Conservation (phyloP, 805 yeast species). For the Candida manassasensis region DNA sequence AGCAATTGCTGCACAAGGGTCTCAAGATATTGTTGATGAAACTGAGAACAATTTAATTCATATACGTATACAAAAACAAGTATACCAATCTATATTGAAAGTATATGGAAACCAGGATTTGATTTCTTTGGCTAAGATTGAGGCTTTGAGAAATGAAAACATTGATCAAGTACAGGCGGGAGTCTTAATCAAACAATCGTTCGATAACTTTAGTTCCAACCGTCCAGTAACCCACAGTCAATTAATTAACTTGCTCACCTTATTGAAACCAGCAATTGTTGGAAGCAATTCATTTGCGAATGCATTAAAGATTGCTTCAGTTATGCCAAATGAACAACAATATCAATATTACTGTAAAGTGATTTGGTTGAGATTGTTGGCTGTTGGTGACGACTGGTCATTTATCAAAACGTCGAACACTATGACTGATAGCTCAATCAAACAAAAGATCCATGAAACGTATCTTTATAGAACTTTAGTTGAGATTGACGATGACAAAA, state of each 20-base stretch:
- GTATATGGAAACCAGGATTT: slow-evolving; percentile 9
- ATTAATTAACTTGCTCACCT: slow-evolving; percentile 49
- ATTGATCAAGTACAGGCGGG: slow-evolving; percentile 2
- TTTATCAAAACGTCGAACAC: slow-evolving; percentile 31
- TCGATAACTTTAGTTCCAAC: slow-evolving; percentile 3
- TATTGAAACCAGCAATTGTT: slow-evolving; percentile 29
- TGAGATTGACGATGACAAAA: slow-evolving; percentile 16
- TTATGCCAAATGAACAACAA: slow-evolving; percentile 23
- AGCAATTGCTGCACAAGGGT: slow-evolving; percentile 36
- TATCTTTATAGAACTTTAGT: slow-evolving; percentile 40
- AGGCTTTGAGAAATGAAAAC: not conserved
- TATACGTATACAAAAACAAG: slow-evolving; percentile 45
- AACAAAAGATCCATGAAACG: slow-evolving; percentile 37
- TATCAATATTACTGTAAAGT: slow-evolving; percentile 18
- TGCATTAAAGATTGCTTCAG: slow-evolving; percentile 50
- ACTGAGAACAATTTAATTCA: slow-evolving; percentile 49
- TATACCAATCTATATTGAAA: slow-evolving; percentile 18
- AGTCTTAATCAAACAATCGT: slow-evolving; percentile 1
- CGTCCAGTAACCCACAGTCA: slow-evolving; percentile 19
- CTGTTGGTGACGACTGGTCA: slow-evolving; percentile 48
- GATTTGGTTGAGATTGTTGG: slow-evolving; percentile 58
- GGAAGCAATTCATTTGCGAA: slow-evolving; percentile 22
- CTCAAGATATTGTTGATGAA: slow-evolving; percentile 28
- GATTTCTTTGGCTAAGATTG: slow-evolving; percentile 3
- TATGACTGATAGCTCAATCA: slow-evolving; percentile 40